phyloP scores from a whole-genome alignment of 108 stramenopile genomes.

The Stephanodiscus minutulus region DNA sequence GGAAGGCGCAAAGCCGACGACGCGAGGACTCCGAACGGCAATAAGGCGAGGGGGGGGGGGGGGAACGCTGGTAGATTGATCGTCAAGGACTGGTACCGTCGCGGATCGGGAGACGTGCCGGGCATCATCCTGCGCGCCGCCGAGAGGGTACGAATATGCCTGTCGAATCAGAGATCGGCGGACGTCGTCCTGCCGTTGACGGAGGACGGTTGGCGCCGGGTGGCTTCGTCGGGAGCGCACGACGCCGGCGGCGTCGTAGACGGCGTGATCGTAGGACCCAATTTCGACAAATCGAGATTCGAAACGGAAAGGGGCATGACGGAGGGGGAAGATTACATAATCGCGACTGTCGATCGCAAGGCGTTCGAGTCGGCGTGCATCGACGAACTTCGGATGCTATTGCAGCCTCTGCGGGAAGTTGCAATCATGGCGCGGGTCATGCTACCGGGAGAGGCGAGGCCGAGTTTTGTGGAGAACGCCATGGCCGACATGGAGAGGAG shows the following conservation, averaged over 20 bases:
- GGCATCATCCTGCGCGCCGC: slow-evolving; percentile 63
- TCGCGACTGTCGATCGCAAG: slow-evolving; percentile 53
- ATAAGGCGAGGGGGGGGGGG: neutral
- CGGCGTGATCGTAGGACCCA: slow-evolving; percentile 35
- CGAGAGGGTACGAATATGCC: slow-evolving; percentile 67
- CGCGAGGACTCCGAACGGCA: slow-evolving; percentile 7
- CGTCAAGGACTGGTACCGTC: slow-evolving; percentile 35
- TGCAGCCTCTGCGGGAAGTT: slow-evolving; percentile 81
- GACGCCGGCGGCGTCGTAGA: neutral
- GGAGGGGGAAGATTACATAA: slow-evolving; percentile 40
- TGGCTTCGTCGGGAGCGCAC: slow-evolving; percentile 25
- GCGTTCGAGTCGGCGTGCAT: slow-evolving; percentile 68
- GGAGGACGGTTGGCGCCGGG: slow-evolving; percentile 66
- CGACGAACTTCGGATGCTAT: slow-evolving; percentile 63
- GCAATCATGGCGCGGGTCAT: slow-evolving; percentile 83
- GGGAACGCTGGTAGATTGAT: neutral
- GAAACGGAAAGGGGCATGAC: slow-evolving; percentile 25
- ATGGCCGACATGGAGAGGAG: slow-evolving; percentile 56
- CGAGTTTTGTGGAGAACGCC: slow-evolving; percentile 66
- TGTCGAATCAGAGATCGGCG: slow-evolving; percentile 68
- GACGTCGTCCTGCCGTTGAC: slow-evolving; percentile 66
- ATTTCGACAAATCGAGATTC: slow-evolving; percentile 13
- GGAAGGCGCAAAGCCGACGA: neutral
- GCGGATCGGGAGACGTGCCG: slow-evolving; percentile 41
- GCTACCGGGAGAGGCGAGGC: slow-evolving; percentile 82